These are phyloP conservation scores for Cryptosporidium parvum DNA, from an alignment of 169 alveolate genomes.

Conservation along the genomic window DNA sequence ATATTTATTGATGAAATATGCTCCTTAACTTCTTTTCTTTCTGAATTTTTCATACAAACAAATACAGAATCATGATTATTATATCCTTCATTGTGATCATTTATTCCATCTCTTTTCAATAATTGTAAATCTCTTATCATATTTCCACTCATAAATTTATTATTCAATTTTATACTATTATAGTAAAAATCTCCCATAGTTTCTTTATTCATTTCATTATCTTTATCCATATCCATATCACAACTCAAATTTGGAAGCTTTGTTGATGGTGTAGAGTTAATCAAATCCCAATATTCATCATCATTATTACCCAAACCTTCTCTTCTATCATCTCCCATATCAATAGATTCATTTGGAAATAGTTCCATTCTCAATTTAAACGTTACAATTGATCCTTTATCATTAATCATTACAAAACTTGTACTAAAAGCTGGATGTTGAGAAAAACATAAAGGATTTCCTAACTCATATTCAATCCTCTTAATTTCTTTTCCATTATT, in stretches of 20 bases:
- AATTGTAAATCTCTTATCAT: not conserved
- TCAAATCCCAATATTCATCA: constrained; percentile 59
- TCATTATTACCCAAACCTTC: not conserved
- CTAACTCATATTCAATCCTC: constrained; percentile 26
- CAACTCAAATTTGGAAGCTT: constrained; percentile 57
- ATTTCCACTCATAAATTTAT: constrained; percentile 12
- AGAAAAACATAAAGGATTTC: constrained; percentile 39
- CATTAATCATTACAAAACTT: constrained; percentile 42
- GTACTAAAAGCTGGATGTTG: constrained; percentile 67
- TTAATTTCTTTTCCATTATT: not conserved
- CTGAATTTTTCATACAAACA: not conserved
- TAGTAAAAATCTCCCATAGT: not conserved
- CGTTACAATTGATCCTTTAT: constrained; percentile 28
- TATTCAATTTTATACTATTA: constrained; percentile 10
- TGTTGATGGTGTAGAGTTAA: constrained; percentile 70
- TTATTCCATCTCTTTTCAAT: not conserved
- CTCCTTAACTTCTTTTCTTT: not conserved
- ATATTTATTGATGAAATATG: constrained; percentile 29
- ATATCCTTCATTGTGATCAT: not conserved
- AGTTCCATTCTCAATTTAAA: constrained; percentile 24
- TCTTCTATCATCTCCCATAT: not conserved
- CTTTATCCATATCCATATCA: not conserved
- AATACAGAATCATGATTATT: not conserved
- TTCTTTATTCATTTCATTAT: not conserved
- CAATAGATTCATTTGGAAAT: constrained; percentile 4